Conservation (phyloP, 345 rosid genomes). For the Chamaenerion angustifolium region DNA sequence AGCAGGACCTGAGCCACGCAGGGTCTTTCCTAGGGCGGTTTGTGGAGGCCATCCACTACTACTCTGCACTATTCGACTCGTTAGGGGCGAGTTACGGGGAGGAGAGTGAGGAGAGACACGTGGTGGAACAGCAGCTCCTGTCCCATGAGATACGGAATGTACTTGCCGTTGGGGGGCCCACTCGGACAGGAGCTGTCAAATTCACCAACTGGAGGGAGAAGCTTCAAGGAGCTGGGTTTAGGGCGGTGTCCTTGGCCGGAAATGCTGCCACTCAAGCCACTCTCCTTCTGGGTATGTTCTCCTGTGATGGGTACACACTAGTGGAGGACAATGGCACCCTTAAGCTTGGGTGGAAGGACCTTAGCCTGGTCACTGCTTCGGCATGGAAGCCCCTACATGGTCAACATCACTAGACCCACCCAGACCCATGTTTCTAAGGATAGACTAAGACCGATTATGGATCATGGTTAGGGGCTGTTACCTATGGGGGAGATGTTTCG, state of each 20-base stretch:
- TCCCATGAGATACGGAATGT: slow-evolving; percentile 90
- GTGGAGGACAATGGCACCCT: slow-evolving; percentile 89
- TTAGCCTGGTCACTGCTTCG: slow-evolving; percentile 91
- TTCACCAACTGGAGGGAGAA: slow-evolving; percentile 78
- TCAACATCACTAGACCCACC: too few relatives aligned
- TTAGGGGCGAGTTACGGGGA: slow-evolving; percentile 91
- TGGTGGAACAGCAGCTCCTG: slow-evolving; percentile 87
- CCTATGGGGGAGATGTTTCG: too few relatives aligned
- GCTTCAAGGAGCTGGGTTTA: slow-evolving; percentile 74
- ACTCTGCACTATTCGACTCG: slow-evolving; percentile 88
- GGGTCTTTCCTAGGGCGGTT: slow-evolving; percentile 90
- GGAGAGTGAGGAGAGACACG: slow-evolving; percentile 96
- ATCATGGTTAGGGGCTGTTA: too few relatives aligned
- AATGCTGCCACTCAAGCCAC: slow-evolving; percentile 95
- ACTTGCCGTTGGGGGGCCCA: slow-evolving; percentile 78
- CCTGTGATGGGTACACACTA: slow-evolving; percentile 86
- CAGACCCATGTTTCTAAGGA: too few relatives aligned
- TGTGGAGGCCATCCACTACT: slow-evolving; percentile 96
- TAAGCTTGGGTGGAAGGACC: slow-evolving; percentile 98
- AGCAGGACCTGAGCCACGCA: slow-evolving; percentile 85
- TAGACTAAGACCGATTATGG: too few relatives aligned
- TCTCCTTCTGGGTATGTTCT: slow-evolving; percentile 79
- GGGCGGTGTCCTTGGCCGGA: slow-evolving; percentile 66
- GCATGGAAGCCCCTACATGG: slow-evolving; percentile 61
- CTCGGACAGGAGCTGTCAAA: slow-evolving; percentile 43